Percentiles rank a stretch among this genome's conserved stretches.
These are phyloP conservation scores for Arabidopsis lyrata DNA, from an alignment of 441 rosid species.

Conservation along the genomic window DNA sequence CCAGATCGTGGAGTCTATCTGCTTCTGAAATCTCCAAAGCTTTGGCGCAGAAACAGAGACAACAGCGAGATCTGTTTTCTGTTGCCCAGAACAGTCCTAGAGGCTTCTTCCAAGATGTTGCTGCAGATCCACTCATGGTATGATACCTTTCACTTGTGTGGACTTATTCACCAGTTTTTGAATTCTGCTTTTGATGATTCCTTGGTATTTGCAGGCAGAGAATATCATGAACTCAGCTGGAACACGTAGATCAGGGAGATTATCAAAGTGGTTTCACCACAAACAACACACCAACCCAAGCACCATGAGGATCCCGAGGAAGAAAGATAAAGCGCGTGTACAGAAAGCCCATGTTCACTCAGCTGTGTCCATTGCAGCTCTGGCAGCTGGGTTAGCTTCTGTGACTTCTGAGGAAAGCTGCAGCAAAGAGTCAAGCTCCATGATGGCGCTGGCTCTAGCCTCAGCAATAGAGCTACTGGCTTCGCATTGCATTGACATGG, in stretches of 20 bases:
- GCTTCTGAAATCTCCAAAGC: constrained; percentile 95
- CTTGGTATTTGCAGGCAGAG: constrained; percentile 49
- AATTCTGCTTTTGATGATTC: not conserved
- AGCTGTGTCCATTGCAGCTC: constrained; percentile 79
- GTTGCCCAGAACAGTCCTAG: constrained; percentile 35
- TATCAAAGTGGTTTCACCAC: constrained; percentile 84
- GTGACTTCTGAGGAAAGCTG: constrained; percentile 51
- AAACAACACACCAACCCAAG: constrained; percentile 51
- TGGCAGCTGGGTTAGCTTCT: constrained; percentile 89
- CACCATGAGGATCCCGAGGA: constrained; percentile 42
- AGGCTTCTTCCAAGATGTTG: constrained; percentile 49
- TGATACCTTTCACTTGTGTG: not conserved
- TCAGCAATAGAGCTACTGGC: constrained; percentile 93
- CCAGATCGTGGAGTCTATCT: constrained; percentile 94
- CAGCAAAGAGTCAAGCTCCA: constrained; percentile 52
- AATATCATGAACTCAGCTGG: constrained; percentile 55
- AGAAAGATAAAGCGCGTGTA: constrained; percentile 75
- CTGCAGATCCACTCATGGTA: constrained; percentile 46
- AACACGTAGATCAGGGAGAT: constrained; percentile 59
- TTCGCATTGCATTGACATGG: constrained; percentile 83
- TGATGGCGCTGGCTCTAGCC: constrained; percentile 73
- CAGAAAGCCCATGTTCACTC: constrained; percentile 80
- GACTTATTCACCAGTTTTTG: constrained; percentile 7
- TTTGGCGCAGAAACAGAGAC: constrained; percentile 71
- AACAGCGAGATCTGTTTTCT: constrained; percentile 41